phyloP scores from a whole-genome alignment of 2,329 filamentous ascomycete species.

The Sporothrix schenckii region DNA sequence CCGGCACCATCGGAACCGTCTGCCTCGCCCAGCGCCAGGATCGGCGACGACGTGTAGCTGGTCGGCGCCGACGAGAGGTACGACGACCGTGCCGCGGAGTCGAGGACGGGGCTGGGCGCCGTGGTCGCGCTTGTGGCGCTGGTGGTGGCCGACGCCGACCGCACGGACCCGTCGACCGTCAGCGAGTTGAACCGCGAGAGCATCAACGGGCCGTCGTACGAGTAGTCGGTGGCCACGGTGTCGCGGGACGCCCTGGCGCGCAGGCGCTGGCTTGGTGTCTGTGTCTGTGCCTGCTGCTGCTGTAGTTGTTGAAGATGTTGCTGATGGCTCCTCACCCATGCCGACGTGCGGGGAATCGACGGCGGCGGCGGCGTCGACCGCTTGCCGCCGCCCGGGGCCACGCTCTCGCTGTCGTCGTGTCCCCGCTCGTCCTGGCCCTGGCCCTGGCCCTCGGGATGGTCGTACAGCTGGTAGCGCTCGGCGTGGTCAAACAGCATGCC shows the following conservation, averaged over 20 bases:
- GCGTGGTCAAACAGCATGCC: slow-evolving; percentile 10
- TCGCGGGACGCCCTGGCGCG: slow-evolving; percentile 30
- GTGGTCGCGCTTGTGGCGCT: slow-evolving; percentile 1
- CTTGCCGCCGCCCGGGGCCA: background rate
- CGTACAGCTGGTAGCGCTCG: slow-evolving; percentile 30
- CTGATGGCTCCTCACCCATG: slow-evolving; percentile 35
- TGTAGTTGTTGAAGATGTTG: background rate
- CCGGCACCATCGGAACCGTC: background rate
- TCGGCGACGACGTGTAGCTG: slow-evolving; percentile 33
- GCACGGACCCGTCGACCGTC: slow-evolving; percentile 31
- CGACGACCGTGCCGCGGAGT: slow-evolving; percentile 32
- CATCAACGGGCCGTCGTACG: slow-evolving; percentile 29
- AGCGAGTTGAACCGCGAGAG: slow-evolving; percentile 36
- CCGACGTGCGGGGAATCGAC: slow-evolving; percentile 34
- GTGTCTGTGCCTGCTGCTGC: background rate
- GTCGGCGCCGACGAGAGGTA: slow-evolving; percentile 32
- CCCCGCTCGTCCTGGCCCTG: background rate
- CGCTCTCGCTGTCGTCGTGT: background rate
- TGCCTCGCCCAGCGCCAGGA: background rate
- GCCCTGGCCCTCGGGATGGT: slow-evolving; percentile 26
- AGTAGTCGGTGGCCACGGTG: slow-evolving; percentile 31
- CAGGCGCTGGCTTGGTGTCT: background rate
- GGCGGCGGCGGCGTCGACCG: slow-evolving; percentile 3
- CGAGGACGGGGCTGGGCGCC: slow-evolving; percentile 30
- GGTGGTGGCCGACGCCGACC: slow-evolving; percentile 17